Base-by-base conservation (phyloP, 192 early-diverging fungal species). In the Coemansia sp. region DNA sequence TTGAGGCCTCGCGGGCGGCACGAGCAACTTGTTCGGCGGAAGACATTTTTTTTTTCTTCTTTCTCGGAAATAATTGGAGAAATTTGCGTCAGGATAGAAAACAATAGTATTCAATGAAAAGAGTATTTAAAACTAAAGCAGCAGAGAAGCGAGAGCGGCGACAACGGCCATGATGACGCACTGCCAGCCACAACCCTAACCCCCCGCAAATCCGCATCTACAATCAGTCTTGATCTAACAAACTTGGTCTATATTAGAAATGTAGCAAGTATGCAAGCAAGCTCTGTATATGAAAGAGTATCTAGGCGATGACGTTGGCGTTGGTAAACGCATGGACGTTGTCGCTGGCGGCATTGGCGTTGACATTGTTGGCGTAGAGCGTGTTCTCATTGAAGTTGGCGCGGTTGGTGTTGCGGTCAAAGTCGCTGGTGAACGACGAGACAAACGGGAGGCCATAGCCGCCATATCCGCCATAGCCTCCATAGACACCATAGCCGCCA, bases 301-400 rank as follows among this genome's bases (percentile, higher is more conserved):
- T 63, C 95, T 94, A 41, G 89, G 94, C 61, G 88, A 96, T 71
- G 12, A 64, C 51, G 43, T 64, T 63, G 49, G 63, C 68, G 89
- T 94, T 70, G 93, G 94, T 62, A 85, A 96, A 83, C 88, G 92
- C 65, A 92, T 96, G 43, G 25, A 64, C 32, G 29, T 53, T 71
- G 62, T 56, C 64, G 62, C 31, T 47, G 36, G 38, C 42, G 0
- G n/a, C 12, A 6, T 63, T 64, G 22, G 56, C 62, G 22, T 60
- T 20, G 17, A 49, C 47, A 43, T 71, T 49, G 56, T 71, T 71
- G 36, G 49, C 12, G 24, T 53, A 71, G 14, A 71, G 36, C 35
- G 69, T 64, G 27, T 71, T 27, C 42, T 71, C 69, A 38, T 71
- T 71, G 12, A 35, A 71, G 56, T 64, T 24, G 12, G 62, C 62